phyloP scores from a whole-genome alignment of 495 filamentous ascomycete species.

The Aspergillus indologenus region DNA sequence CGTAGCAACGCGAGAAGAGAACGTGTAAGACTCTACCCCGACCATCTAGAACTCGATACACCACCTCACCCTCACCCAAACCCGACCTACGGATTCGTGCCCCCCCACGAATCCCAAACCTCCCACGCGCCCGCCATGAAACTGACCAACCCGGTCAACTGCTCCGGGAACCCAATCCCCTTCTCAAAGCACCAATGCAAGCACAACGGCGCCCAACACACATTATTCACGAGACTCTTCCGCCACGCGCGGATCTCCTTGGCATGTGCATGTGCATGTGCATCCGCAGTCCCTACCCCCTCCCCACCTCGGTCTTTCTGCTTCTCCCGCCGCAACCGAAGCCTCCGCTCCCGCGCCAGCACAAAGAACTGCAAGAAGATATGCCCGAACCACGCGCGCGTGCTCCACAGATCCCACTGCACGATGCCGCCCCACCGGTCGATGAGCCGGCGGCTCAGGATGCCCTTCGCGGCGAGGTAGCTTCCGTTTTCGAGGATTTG shows the following conservation, averaged over 20 bases:
- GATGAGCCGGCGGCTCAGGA: constrained; percentile 44
- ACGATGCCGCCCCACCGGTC: constrained; percentile 54
- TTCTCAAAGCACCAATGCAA: constrained; percentile 80
- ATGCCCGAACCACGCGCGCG: constrained; percentile 74
- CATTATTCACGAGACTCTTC: constrained; percentile 47
- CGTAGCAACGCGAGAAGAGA: not conserved
- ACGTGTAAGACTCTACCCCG: no score
- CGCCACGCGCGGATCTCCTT: constrained; percentile 42
- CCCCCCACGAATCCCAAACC: constrained; percentile 36
- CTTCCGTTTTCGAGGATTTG: constrained; percentile 83
- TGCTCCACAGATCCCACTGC: constrained; percentile 68
- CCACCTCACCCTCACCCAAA: not conserved
- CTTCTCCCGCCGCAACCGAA: no score
- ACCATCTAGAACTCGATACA: no score
- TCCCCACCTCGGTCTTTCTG: constrained; percentile 38
- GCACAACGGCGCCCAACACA: constrained; percentile 58
- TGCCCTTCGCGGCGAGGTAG: constrained; percentile 66
- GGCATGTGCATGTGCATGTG: constrained; percentile 33
- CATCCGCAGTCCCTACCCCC: constrained; percentile 18
- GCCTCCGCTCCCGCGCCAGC: constrained; percentile 39
- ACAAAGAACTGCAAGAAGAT: constrained; percentile 71
- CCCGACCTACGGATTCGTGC: constrained; percentile 21
- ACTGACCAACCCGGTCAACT: constrained; percentile 62
- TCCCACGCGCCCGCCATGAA: constrained; percentile 54
- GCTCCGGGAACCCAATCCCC: constrained; percentile 66